These are phyloP conservation scores for Termitomyces sp. DNA, from an alignment of 768 basidiomycete genomes.

Conservation along the genomic window DNA sequence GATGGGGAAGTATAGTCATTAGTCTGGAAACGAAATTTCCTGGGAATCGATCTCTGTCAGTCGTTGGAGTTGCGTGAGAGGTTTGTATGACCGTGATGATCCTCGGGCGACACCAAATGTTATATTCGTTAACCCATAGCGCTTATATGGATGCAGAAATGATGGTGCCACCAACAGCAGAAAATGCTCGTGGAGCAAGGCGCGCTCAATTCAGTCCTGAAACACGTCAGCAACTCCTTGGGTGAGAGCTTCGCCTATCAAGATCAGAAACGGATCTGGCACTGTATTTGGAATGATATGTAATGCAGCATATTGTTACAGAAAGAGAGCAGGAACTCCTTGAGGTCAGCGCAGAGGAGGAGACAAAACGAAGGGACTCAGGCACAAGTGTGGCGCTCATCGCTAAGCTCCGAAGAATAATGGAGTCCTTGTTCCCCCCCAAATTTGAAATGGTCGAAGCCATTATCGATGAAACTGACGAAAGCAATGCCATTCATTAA, in stretches of 20 bases:
- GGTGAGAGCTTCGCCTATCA: neutral
- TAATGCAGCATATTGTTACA: no score
- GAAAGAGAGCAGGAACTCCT: neutral
- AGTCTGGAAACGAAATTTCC: neutral
- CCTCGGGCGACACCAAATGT: neutral
- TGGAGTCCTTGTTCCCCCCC: neutral
- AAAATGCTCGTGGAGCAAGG: neutral
- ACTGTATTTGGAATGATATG: neutral
- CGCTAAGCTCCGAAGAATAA: neutral
- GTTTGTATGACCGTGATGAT: neutral
- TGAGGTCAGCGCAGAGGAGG: neutral
- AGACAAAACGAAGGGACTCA: neutral
- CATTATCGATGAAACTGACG: no score
- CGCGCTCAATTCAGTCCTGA: neutral
- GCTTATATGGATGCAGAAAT: neutral
- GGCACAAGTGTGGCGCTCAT: conserved; percentile 9
- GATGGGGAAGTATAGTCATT: no score
- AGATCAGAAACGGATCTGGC: neutral
- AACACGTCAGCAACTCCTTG: neutral
- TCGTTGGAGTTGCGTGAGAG: neutral
- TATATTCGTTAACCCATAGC: neutral
- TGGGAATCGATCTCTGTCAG: neutral
- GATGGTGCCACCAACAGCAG: neutral
- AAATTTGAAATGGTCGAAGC: neutral
- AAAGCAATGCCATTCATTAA: neutral